A percentile compares a stretch with the other conserved stretches of the same genome.
phyloP scores from a whole-genome alignment of 2,329 filamentous ascomycete genomes.

The Penicillium sp. region DNA sequence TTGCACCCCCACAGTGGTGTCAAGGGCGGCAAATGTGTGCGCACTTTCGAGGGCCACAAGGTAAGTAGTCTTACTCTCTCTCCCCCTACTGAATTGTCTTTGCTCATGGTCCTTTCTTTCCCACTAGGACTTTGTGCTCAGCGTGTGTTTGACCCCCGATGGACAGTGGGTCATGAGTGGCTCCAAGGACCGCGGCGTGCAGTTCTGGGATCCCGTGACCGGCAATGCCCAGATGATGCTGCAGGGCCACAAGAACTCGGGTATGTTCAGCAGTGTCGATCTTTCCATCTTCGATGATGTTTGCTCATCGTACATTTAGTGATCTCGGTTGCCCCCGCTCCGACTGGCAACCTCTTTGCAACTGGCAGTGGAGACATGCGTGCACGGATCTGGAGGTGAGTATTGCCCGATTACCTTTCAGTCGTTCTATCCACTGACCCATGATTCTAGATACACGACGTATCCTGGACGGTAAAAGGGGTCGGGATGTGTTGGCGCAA shows the following conservation, averaged over 20 bases:
- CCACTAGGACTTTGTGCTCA: slow-evolving; percentile 83
- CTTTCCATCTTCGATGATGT: slow-evolving; percentile 8
- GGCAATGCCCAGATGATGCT: slow-evolving; percentile 96
- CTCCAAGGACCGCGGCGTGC: slow-evolving; percentile 93
- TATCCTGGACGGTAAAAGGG: slow-evolving; percentile 37
- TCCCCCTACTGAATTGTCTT: not conserved
- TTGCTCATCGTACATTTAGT: slow-evolving; percentile 47
- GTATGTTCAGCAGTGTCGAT: slow-evolving; percentile 39
- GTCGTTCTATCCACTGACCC: too few relatives aligned
- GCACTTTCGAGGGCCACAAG: slow-evolving; percentile 95
- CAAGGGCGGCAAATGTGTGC: slow-evolving; percentile 87
- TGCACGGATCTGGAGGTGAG: slow-evolving; percentile 88
- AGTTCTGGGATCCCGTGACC: slow-evolving; percentile 96
- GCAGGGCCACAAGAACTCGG: slow-evolving; percentile 95
- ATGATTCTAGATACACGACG: slow-evolving; percentile 32
- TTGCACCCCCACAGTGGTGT: slow-evolving; percentile 60
- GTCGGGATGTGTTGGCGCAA: slow-evolving; percentile 31
- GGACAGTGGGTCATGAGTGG: slow-evolving; percentile 94
- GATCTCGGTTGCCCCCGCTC: slow-evolving; percentile 93
- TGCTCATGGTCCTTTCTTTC: slow-evolving; percentile 8
- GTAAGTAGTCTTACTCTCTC: slow-evolving; percentile 46
- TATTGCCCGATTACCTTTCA: slow-evolving; percentile 6
- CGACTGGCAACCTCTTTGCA: slow-evolving; percentile 79
- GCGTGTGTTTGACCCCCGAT: slow-evolving; percentile 89
- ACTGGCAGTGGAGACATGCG: slow-evolving; percentile 97